A percentile compares a stretch with the other conserved stretches of the same genome.
Conservation (phyloP, 2,329 filamentous ascomycete species). For the Penicillium sclerotigenum region DNA sequence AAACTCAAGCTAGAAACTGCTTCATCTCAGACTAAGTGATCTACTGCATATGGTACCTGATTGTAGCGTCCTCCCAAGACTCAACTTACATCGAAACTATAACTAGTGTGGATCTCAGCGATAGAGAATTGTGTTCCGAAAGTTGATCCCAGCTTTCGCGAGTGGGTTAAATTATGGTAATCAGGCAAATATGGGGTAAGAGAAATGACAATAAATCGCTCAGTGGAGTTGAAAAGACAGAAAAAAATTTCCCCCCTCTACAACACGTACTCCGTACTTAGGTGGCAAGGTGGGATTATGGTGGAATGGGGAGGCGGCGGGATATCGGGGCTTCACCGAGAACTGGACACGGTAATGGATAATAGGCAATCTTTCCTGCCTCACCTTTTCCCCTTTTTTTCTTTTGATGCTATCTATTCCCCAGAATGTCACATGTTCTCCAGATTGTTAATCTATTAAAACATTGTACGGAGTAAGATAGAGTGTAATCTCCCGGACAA, state of each 20-base stretch:
- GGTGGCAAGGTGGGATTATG: background rate
- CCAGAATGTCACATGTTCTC: conserved; percentile 8
- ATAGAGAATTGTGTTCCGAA: background rate
- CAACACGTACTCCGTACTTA: background rate
- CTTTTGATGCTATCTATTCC: background rate
- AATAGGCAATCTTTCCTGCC: background rate
- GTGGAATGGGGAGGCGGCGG: too few relatives aligned
- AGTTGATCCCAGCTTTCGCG: background rate
- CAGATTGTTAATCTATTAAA: background rate
- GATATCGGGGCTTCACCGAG: conserved; percentile 17
- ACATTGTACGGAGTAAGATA: background rate
- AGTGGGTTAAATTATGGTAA: conserved; percentile 1
- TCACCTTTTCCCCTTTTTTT: background rate
- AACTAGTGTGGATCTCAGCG: background rate
- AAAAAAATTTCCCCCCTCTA: background rate
- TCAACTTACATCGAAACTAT: background rate
- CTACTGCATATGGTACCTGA: conserved; percentile 8
- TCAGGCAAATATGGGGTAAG: conserved; percentile 6
- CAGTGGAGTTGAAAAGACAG: conserved; percentile 3
- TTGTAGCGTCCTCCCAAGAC: background rate
- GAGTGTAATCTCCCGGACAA: background rate
- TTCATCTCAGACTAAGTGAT: conserved; percentile 5
- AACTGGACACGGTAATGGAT: conserved; percentile 12
- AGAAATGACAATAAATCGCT: conserved; percentile 8
- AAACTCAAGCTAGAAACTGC: background rate